Evolutionary conservation across 306 rosid genomes (phyloP).

Genomic region (Datisca glomerata): DNA sequence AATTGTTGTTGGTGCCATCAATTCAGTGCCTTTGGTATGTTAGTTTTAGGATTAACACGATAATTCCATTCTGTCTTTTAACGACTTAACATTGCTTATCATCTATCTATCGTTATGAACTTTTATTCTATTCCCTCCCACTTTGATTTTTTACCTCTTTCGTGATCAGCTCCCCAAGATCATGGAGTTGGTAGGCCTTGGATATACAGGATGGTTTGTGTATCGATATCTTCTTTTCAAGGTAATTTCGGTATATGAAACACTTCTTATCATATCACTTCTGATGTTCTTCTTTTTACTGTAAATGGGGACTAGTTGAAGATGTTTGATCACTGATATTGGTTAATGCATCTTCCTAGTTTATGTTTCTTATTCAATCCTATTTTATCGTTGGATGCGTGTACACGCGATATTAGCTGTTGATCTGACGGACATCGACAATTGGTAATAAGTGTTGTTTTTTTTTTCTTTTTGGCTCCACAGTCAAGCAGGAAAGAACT

Average conservation of each 20-base stretch:
- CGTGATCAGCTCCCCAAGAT: constrained; percentile 80
- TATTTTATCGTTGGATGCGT: too few relatives aligned
- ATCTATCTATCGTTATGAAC: not conserved
- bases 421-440: too few relatives aligned
- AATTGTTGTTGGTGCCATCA: constrained; percentile 69
- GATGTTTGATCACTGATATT: too few relatives aligned
- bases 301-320: too few relatives aligned
- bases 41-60: not conserved
- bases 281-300: not conserved
- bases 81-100: not conserved
- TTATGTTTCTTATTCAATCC: too few relatives aligned
- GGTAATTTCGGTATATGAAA: constrained; percentile 26
- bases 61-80: not conserved
- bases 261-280: not conserved
- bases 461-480: not conserved
- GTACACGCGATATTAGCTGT: too few relatives aligned
- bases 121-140: not conserved
- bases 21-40: constrained; percentile 90
- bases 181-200: constrained; percentile 95
- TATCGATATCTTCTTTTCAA: constrained; percentile 98
- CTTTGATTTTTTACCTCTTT: constrained; percentile 9
- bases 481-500: constrained; percentile 82
- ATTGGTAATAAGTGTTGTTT: too few relatives aligned
- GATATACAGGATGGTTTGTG: constrained; percentile 98
- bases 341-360: too few relatives aligned